Evolutionary conservation across 2,329 filamentous ascomycete genomes (phyloP).

Genomic region (Penicillium thymicola): DNA sequence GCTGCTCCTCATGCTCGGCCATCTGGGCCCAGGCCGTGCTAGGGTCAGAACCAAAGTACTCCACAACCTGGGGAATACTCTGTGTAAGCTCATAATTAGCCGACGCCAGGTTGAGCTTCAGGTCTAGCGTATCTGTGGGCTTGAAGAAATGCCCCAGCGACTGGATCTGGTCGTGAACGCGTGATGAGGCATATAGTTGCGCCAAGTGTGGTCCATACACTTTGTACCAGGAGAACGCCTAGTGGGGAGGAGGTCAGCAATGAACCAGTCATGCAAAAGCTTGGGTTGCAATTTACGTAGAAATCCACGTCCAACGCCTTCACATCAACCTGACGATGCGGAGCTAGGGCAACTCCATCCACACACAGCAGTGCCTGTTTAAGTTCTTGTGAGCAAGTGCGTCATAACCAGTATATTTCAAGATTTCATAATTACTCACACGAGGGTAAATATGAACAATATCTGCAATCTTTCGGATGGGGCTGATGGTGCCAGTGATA

Average conservation of each 20-base stretch:
- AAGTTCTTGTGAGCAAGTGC: background rate
- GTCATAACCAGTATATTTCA: too few relatives aligned
- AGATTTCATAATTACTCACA: conserved; percentile 9
- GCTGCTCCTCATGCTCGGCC: conserved; percentile 56
- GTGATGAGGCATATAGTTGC: conserved; percentile 62
- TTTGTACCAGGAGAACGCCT: conserved; percentile 76
- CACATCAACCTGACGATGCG: conserved; percentile 69
- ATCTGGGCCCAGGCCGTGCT: conserved; percentile 51
- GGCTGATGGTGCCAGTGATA: conserved; percentile 67
- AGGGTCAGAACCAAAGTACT: conserved; percentile 54
- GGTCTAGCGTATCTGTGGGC: conserved; percentile 53
- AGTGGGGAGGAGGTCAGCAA: background rate
- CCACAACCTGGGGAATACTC: conserved; percentile 58
- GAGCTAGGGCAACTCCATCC: conserved; percentile 73
- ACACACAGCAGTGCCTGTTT: conserved; percentile 61
- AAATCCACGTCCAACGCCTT: conserved; percentile 67
- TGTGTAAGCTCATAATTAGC: conserved; percentile 69
- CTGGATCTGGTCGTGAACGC: conserved; percentile 54
- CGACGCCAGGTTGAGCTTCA: conserved; percentile 67
- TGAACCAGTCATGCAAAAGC: background rate
- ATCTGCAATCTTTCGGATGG: conserved; percentile 35
- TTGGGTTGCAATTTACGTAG: conserved; percentile 46
- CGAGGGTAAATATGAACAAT: conserved; percentile 46
- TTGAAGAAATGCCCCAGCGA: conserved; percentile 69
- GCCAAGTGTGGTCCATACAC: conserved; percentile 74